Evolutionary conservation across 371 early-diverging fungal genomes (phyloP).

Genomic region (Umbelopsis sp.): DNA sequence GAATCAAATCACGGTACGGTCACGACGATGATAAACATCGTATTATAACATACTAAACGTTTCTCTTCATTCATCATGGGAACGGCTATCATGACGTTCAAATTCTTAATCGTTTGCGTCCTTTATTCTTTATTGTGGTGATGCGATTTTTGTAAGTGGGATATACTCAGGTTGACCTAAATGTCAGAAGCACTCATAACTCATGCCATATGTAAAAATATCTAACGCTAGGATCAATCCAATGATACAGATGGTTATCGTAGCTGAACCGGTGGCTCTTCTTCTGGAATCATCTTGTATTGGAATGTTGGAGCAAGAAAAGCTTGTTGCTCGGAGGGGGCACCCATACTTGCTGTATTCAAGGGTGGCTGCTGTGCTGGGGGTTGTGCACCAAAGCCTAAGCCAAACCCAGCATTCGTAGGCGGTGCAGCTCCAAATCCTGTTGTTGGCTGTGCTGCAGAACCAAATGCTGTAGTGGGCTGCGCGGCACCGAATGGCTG

Average conservation of each 20-base stretch:
- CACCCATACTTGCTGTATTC: conserved; percentile 16
- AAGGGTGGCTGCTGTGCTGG: conserved; percentile 18
- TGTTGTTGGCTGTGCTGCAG: not conserved
- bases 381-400: not conserved
- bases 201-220: not conserved
- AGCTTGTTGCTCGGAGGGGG: conserved; percentile 29
- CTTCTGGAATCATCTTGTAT: conserved; percentile 48
- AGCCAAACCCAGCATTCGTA: conserved; percentile 19
- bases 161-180: no score
- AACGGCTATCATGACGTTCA: no score
- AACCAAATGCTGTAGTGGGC: conserved; percentile 1
- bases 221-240: not conserved
- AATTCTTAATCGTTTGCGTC: no score
- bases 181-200: no score
- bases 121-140: no score
- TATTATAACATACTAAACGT: no score
- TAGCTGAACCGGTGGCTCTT: conserved; percentile 52
- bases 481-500: conserved; percentile 34
- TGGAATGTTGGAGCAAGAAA: conserved; percentile 44
- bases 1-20: no score
- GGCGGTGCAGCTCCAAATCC: conserved; percentile 31
- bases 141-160: no score
- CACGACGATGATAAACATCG: no score
- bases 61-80: no score
- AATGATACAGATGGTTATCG: conserved; percentile 26